Evolutionary conservation across 164 flowering plant genomes (phyloP), one percentile per base, ranked within the genome.

Genomic region (Chimonanthus praecox): DNA sequence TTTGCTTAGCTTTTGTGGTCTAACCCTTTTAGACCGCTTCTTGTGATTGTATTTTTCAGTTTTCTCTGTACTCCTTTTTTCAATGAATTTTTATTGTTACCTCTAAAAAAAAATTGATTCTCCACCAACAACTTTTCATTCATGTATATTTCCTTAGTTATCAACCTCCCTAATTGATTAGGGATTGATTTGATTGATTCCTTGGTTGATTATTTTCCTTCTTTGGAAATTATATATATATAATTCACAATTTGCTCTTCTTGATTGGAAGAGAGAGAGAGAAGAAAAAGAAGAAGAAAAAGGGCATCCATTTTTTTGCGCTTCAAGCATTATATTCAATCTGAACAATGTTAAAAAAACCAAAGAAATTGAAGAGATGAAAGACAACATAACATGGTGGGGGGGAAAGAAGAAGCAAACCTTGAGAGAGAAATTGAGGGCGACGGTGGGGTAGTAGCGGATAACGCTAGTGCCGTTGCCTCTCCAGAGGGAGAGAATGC

Each of bases 341-440:
- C 47, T 33, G 45, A 15, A 45, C 1, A 7, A 65, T 2, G 47
- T 6, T 16, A 16, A 18, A 45, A 45, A 46, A 44, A 45, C 11
- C 11, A 16, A 48, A n/a, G 8, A 51, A 70, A 54, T n/a, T 3
- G 45, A 49, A 49, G 46, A 49, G 16, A 48, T 10, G 4, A 60
- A 72, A 72, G 69, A 44, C 16, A 63, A n/a, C 33, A 1, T 33
- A 33, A 33, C 33, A 33, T 33, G 13, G 13, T 10, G 66, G 3
- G 13, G 7, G 10, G 46, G 46, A 60, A 62, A 45, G 58, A 15
- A 8, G 18, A 8, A 43, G 18, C 13, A 50, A 79, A 93, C 98
- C 98, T 95, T 95, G 76, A 95, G 97, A 10, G 99, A 95, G 85
- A 95, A 95, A 81, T 95, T 95, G 80, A 95, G 97, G 5, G 99